Base-by-base conservation (phyloP, 768 basidiomycete genomes). In the Boletus insuetus region DNA sequence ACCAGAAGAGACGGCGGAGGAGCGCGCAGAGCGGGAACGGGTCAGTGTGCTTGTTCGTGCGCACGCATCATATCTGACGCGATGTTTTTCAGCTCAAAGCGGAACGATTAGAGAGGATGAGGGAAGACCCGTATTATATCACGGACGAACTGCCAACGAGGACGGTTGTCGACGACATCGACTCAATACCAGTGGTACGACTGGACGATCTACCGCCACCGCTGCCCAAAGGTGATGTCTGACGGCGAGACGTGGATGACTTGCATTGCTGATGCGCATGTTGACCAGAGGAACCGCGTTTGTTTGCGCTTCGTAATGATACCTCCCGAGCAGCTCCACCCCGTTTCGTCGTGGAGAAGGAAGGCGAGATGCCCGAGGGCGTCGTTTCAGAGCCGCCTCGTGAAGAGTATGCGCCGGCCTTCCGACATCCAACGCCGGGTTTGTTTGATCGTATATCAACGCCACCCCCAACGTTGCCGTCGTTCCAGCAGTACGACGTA, bases 91-190 rank as follows among this genome's bases (percentile, higher is more conserved):
- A 97, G 94, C 79, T 83, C 43, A 86, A 84, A 61, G 85, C 82
- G 26, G 91, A 89, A 61, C 80, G 91, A 31, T 73, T 85, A 46
- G 93, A 87, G 47, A 83, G 86, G 55, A 76, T 86, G 58, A 82
- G 83, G 39, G 90, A 93, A 58, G 94, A 98, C 66, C 94, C 95
- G 5, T 97, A 94, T 73, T 95, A 97, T 70, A 85, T 97, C 59
- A 78, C 85, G 38, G 88, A 91, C 59, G 82, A 83, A 40, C 73
- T 69, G 51, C 75, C 81, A 2, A 66, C 77, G 59, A 75, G 71
- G 51, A 51, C 52, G 26, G 39, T 29, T 3, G 57, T 71, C 9
- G 80, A 83, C 13, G 92, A 97, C 65, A 60, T 97, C n/a, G 94
- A 97, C 62, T 82, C 86, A 10, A 98, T 98, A 71, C 95, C 96